Conservation (phyloP, 2,329 filamentous ascomycete genomes). For the Colletotrichum sp. region DNA sequence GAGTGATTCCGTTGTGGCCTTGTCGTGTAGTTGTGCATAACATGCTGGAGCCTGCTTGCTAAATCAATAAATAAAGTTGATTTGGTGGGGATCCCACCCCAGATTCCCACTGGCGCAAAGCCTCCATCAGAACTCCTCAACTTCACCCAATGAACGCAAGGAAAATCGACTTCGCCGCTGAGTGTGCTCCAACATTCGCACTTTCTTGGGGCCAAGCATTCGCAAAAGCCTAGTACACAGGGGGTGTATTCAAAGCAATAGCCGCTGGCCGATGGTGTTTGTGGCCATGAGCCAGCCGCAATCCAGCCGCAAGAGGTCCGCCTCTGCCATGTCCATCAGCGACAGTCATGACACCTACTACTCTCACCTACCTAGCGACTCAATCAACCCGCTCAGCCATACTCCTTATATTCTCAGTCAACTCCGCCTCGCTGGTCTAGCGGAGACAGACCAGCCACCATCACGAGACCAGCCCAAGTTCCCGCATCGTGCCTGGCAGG, state of each 20-base stretch:
- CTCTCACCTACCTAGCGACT: conserved; percentile 32
- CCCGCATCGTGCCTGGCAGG: conserved; percentile 49
- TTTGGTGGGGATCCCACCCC: neutral
- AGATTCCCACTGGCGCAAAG: neutral
- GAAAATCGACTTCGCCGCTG: neutral
- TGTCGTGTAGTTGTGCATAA: neutral
- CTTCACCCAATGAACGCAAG: neutral
- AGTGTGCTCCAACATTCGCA: neutral
- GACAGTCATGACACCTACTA: neutral
- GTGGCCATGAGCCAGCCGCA: neutral
- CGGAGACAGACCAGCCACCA: conserved; percentile 50
- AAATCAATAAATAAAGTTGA: neutral
- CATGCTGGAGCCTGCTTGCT: neutral
- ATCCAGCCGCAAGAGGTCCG: conserved; percentile 35
- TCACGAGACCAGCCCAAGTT: conserved; percentile 46
- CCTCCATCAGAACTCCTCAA: neutral
- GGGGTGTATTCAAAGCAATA: neutral
- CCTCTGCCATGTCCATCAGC: conserved; percentile 22
- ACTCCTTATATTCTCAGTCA: conserved; percentile 56
- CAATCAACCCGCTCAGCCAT: conserved; percentile 62
- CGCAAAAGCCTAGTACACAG: neutral
- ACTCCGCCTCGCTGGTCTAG: conserved; percentile 58
- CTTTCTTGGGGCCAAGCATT: neutral
- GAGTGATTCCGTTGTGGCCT: neutral
- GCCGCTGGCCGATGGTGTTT: neutral